Conservation (phyloP, 306 rosid genomes). For the Leucaena leucocephala region DNA sequence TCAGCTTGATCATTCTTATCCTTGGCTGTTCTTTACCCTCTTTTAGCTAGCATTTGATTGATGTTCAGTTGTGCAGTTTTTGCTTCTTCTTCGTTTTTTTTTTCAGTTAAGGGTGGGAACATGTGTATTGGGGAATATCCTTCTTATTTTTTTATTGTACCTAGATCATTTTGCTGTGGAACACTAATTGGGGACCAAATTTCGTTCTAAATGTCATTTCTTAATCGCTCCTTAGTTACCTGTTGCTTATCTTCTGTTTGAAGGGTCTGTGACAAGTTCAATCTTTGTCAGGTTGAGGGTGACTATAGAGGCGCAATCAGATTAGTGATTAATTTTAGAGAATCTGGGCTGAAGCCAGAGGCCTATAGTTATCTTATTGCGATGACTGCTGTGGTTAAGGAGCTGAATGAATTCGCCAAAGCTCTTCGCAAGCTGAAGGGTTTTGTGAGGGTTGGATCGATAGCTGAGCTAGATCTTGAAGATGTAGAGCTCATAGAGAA, state of each 20-base stretch:
- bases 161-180: constrained; percentile 13
- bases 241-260: constrained; percentile 3
- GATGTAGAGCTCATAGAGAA: constrained; percentile 60
- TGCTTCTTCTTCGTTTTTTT: too few relatives aligned
- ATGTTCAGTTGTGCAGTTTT: not conserved
- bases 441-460: constrained; percentile 53
- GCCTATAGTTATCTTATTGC: constrained; percentile 88
- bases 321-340: constrained; percentile 74
- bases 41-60: constrained; percentile 2
- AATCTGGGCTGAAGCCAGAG: constrained; percentile 92
- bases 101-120: not conserved
- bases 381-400: constrained; percentile 95
- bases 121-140: not conserved
- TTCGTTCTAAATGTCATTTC: not conserved
- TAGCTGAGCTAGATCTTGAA: constrained; percentile 65
- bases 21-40: not conserved
- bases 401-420: constrained; percentile 82
- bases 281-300: constrained; percentile 66
- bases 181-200: constrained; percentile 1
- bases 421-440: constrained; percentile 77
- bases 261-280: constrained; percentile 27
- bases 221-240: constrained; percentile 5
- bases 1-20: constrained; percentile 4
- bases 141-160: not conserved
- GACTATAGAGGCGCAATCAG: constrained; percentile 72